Base-by-base conservation (phyloP, 768 basidiomycete genomes). In the Mycena haematopus region DNA sequence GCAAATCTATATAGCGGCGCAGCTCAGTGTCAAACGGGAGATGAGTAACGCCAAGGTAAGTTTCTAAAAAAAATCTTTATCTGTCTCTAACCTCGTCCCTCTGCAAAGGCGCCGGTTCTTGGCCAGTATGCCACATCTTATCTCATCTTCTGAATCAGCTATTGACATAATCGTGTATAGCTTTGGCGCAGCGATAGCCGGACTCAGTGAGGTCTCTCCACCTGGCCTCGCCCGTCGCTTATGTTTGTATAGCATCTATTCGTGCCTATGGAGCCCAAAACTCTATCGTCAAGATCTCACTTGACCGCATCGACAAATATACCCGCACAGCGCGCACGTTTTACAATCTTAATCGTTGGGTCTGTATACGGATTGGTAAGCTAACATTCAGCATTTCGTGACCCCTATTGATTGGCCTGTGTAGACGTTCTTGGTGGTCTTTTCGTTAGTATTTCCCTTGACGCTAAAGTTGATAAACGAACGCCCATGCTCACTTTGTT, bases 241-340 rank as follows among this genome's bases (percentile, higher is more conserved):
- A 57, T 38, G 5, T 1, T 19, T 29, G 40, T 15, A 6, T 24
- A 70, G 71, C 67, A 21, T 72, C 82, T 4, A 83, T 86, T 57
- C 73, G 84, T 21, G 84, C 84, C 0, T 86, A 82, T 65, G 78
- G 79, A 2, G 82, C 82, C 14, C 75, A 84, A 68, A 71, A 72
- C 22, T 62, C 71, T 17, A 81, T 73, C 73, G 74, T 66, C 60
- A 51, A 45, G 58, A 72, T 78, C 56, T 75, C 79, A 7, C 67
- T 77, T 22, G 63, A 71, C 25, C 74, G 80, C 7, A 78, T 84
- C 25, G 78, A 85, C 67, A 75, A 74, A 51, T 84, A 77, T 52
- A 72, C 73, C 13, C 71, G 74, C 14, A 70, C 75, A 6, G 65
- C 73, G 2, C 62, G 76, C 5, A 70, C 74, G 0, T 78, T 78